A percentile compares a stretch with the other conserved stretches of the same genome.
Conservation (phyloP, 148 eudicot species). For the Persicaria maculosa region DNA sequence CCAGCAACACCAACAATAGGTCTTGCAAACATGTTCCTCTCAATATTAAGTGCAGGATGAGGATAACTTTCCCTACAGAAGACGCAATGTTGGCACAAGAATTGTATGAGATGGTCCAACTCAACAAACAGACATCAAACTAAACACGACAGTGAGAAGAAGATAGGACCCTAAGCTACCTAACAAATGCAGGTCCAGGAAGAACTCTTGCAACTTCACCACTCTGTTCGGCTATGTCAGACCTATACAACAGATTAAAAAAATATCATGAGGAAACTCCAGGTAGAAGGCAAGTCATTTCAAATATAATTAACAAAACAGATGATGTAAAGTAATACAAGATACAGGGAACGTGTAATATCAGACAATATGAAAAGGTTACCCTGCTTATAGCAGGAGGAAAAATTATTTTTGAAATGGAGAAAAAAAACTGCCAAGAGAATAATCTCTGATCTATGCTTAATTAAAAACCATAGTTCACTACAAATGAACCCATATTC, state of each 20-base stretch:
- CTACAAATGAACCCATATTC: not conserved
- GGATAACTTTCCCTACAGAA: conserved; percentile 55
- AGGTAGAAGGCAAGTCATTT: conserved; percentile 3
- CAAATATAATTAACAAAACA: not conserved
- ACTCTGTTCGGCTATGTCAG: conserved; percentile 87
- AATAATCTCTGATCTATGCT: not conserved
- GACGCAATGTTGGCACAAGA: not conserved
- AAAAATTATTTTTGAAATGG: not conserved
- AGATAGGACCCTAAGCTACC: conserved; percentile 31
- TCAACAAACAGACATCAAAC: not conserved
- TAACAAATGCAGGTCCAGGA: conserved; percentile 53
- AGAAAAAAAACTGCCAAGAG: not conserved
- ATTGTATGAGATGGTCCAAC: not conserved
- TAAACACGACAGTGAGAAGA: not conserved
- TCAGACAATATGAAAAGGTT: not conserved
- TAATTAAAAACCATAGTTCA: not conserved
- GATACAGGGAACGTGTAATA: not conserved
- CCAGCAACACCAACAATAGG: conserved; percentile 44
- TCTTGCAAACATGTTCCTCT: conserved; percentile 44
- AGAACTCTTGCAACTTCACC: conserved; percentile 73
- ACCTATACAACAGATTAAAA: conserved; percentile 26
- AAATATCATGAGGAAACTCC: not conserved
- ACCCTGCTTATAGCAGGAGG: not conserved
- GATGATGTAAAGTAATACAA: not conserved
- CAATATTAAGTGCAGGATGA: conserved; percentile 57